These are phyloP conservation scores for Calonectria pauciramosa DNA, from an alignment of 2,329 filamentous ascomycete species.

Conservation along the genomic window DNA sequence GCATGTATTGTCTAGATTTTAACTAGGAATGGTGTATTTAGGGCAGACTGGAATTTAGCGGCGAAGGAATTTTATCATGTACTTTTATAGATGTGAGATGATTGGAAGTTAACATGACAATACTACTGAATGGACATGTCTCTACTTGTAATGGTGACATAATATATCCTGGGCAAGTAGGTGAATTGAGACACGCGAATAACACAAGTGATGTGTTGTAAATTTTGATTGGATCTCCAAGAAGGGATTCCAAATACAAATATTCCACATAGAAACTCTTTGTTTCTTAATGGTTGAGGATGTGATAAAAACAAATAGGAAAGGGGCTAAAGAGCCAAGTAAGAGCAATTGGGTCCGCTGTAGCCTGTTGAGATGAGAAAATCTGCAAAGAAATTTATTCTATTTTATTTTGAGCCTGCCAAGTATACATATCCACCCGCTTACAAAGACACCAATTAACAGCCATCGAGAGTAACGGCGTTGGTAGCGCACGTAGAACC, in stretches of 20 bases:
- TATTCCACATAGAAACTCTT: neutral
- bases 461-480: slow-evolving; percentile 5
- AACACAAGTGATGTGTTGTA: too few relatives aligned
- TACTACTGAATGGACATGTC: neutral
- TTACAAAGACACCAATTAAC: neutral
- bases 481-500: slow-evolving; percentile 2
- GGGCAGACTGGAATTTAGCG: neutral
- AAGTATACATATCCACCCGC: neutral
- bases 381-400: neutral
- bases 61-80: neutral
- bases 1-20: neutral
- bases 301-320: neutral
- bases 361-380: too few relatives aligned
- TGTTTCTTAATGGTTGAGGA: neutral
- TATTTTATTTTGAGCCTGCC: neutral
- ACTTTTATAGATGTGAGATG: neutral
- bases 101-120: neutral
- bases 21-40: neutral
- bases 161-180: neutral
- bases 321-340: neutral
- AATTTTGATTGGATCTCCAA: neutral
- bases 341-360: neutral
- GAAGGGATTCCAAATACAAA: neutral
- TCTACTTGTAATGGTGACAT: too few relatives aligned
- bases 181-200: neutral